phyloP scores from a whole-genome alignment of 2,329 filamentous ascomycete genomes.

The Moelleriella libera region DNA sequence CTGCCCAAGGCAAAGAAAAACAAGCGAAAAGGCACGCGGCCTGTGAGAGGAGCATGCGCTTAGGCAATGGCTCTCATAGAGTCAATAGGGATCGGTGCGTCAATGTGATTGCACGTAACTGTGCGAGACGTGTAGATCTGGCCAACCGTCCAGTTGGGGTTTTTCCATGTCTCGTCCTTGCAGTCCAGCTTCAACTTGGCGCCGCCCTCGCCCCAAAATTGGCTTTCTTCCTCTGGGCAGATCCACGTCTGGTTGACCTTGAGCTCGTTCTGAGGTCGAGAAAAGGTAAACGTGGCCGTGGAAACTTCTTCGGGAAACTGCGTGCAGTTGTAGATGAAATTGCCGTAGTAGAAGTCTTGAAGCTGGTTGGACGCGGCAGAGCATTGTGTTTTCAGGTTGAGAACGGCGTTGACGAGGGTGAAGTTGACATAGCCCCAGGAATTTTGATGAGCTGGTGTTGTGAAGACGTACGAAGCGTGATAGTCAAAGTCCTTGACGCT shows the following conservation, averaged over 20 bases:
- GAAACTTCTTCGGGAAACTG: constrained; percentile 10
- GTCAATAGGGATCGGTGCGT: constrained; percentile 11
- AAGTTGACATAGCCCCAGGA: constrained; percentile 32
- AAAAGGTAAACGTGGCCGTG: constrained; percentile 28
- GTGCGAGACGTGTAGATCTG: constrained; percentile 16
- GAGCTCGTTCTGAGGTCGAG: constrained; percentile 19
- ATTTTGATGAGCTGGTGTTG: constrained; percentile 36
- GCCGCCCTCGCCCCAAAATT: constrained; percentile 14
- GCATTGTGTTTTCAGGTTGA: constrained; percentile 24
- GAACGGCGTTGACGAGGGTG: constrained; percentile 31
- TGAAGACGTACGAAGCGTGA: constrained; percentile 33
- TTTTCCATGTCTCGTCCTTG: constrained; percentile 13
- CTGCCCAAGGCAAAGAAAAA: too few relatives aligned
- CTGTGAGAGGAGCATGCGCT: neutral
- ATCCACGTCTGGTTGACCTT: constrained; percentile 34
- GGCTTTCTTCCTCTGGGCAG: constrained; percentile 25
- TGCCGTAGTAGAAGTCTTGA: constrained; percentile 35
- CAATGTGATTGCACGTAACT: constrained; percentile 14
- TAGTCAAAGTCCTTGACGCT: constrained; percentile 29
- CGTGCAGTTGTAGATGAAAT: constrained; percentile 26
- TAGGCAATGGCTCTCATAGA: constrained; percentile 13
- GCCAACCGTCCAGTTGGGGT: constrained; percentile 16
- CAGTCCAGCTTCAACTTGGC: constrained; percentile 15
- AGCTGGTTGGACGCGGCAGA: constrained; percentile 25
- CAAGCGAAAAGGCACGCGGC: too few relatives aligned